Conservation (phyloP, 768 basidiomycete species). For the Tephrocybe sp. region DNA sequence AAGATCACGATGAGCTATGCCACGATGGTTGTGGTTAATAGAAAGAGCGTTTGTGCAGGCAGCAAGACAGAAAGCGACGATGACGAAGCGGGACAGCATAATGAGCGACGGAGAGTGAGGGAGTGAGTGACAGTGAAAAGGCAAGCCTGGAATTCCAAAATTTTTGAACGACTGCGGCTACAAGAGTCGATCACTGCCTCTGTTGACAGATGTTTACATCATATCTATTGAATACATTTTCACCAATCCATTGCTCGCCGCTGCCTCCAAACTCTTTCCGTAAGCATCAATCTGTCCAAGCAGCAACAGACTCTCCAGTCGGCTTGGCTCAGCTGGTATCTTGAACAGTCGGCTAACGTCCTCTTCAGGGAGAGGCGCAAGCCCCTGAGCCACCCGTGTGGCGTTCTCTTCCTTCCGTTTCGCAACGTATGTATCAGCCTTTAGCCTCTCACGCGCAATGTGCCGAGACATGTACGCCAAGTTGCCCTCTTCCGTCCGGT, state of each 20-base stretch:
- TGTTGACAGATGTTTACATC: conserved; percentile 14
- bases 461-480: conserved; percentile 85
- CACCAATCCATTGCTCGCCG: conserved; percentile 63
- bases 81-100: conserved; percentile 17
- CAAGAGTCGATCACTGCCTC: not conserved
- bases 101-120: conserved; percentile 9
- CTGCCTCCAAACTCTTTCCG: conserved; percentile 70
- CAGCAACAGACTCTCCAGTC: conserved; percentile 82
- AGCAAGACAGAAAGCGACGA: conserved; percentile 28
- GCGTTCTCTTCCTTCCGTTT: conserved; percentile 91
- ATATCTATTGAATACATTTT: conserved; percentile 67
- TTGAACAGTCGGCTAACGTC: conserved; percentile 83
- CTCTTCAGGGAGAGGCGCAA: conserved; percentile 85
- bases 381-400: conserved; percentile 73
- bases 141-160: not conserved
- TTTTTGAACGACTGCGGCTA: not conserved
- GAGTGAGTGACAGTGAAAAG: not conserved
- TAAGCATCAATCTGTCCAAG: conserved; percentile 87
- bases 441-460: conserved; percentile 79
- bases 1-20: conserved; percentile 42
- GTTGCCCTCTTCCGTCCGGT: conserved; percentile 90
- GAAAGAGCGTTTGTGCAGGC: conserved; percentile 34
- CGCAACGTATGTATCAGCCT: conserved; percentile 74
- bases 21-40: conserved; percentile 41
- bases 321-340: conserved; percentile 84